Conservation (phyloP, 108 stramenopile species). For the Cyclostephanos tholiformis region DNA sequence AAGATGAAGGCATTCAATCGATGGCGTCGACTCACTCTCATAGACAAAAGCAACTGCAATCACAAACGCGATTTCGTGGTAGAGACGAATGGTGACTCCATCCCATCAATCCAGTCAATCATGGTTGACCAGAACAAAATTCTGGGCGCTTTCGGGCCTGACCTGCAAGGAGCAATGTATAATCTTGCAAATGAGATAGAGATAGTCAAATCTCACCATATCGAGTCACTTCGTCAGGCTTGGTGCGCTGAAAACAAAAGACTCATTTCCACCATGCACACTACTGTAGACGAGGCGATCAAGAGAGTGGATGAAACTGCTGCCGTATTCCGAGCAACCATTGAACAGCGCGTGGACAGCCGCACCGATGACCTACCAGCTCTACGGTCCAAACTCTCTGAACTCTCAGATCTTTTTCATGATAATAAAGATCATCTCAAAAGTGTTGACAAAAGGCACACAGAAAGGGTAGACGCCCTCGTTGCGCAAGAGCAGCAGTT, state of each 20-base stretch:
- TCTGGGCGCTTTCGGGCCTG: constrained; percentile 40
- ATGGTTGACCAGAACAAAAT: constrained; percentile 5
- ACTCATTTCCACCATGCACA: constrained; percentile 14
- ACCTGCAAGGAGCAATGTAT: constrained; percentile 42
- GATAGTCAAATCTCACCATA: constrained; percentile 33
- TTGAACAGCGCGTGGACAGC: constrained; percentile 25
- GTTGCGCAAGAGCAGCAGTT: constrained; percentile 15
- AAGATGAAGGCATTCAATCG: constrained; percentile 37
- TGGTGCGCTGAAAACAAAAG: constrained; percentile 23
- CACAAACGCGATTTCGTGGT: background rate
- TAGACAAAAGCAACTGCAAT: constrained; percentile 28
- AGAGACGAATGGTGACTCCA: background rate
- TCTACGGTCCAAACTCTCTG: constrained; percentile 19
- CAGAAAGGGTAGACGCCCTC: constrained; percentile 21
- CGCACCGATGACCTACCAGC: constrained; percentile 23
- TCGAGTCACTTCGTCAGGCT: constrained; percentile 28
- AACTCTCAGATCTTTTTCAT: constrained; percentile 27
- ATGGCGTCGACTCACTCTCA: constrained; percentile 46
- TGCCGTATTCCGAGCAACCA: constrained; percentile 11
- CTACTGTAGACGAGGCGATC: constrained; percentile 26
- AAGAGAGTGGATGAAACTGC: constrained; percentile 17
- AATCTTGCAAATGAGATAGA: constrained; percentile 45
- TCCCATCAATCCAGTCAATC: constrained; percentile 5
- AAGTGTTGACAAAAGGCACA: constrained; percentile 26
- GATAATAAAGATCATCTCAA: constrained; percentile 20